A percentile compares a stretch with the other conserved stretches of the same genome.
phyloP scores from a whole-genome alignment of 257 asterid species.

The Salvia hispanica region DNA sequence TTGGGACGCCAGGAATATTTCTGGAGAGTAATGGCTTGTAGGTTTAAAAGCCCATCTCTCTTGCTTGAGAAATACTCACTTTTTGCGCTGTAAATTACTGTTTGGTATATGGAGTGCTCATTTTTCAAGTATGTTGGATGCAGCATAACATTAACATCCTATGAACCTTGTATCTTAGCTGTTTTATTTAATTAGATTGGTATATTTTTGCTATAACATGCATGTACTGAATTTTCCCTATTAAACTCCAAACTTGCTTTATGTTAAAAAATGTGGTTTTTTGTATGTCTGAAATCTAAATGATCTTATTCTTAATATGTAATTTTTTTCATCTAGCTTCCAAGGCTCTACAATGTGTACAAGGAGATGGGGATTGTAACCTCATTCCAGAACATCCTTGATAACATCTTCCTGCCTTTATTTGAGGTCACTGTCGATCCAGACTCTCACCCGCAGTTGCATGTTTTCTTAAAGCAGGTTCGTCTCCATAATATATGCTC shows the following conservation, averaged over 20 bases:
- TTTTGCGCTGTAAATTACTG: not conserved
- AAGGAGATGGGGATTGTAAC: slow-evolving; percentile 99
- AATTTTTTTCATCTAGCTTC: slow-evolving; percentile 64
- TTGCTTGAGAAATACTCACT: not conserved
- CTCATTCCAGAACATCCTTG: slow-evolving; percentile 95
- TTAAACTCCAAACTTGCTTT: not conserved
- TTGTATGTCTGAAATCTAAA: slow-evolving; percentile 8
- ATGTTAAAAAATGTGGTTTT: not conserved
- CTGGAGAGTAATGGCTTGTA: slow-evolving; percentile 9
- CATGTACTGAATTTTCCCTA: slow-evolving; percentile 2
- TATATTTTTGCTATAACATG: not conserved
- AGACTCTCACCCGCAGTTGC: slow-evolving; percentile 96
- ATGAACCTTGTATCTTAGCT: not conserved
- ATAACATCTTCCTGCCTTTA: slow-evolving; percentile 88
- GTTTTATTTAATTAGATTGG: slow-evolving; percentile 3
- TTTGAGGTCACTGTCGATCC: slow-evolving; percentile 97
- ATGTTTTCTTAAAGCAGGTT: slow-evolving; percentile 91
- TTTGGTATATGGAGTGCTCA: not conserved
- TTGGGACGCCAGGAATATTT: too few species aligned
- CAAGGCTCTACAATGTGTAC: slow-evolving; percentile 94
- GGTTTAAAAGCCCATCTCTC: not conserved
- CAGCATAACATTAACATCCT: not conserved
- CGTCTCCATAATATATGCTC: slow-evolving; percentile 17
- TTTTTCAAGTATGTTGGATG: slow-evolving; percentile 2
- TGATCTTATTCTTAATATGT: slow-evolving; percentile 31